Base-by-base conservation (phyloP, 192 early-diverging fungal species). In the Phlyctochytrium bullatum region DNA sequence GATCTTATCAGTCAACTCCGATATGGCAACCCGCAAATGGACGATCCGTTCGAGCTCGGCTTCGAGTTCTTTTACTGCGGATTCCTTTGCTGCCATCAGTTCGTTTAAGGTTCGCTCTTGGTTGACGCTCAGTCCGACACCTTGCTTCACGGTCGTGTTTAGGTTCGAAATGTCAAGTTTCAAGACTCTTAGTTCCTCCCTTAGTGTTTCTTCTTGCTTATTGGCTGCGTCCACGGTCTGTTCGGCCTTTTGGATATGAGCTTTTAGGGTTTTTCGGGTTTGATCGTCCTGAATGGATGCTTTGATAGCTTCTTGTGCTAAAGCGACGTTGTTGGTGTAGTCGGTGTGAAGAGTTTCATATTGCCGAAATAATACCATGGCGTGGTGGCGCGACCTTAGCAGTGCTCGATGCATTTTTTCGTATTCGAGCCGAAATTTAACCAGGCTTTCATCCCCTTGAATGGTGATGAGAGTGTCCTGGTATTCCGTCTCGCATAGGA, bases 1-100 rank as follows among this genome's bases (percentile, higher is more conserved):
- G 47, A 87, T 85, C 56, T 77, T 76, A 25, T 87, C 86, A 3
- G 84, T 69, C 6, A 84, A 66, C 23, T 83, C 75, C 1, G 76
- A 61, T 47, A 87, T 78, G 36, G 51, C 36, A 36, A 78, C 75
- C 23, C 86, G 67, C 27, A 87, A 58, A 16, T 67, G 67, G 20
- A 81, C 82, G 62, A 87, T 87, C 51, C 78, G 77, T 36, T 83
- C 80, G 31, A 87, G 73, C 75, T 87, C 85, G n/a, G 61, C 61
- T 47, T 87, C 86, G 12, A 87, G 67, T 36, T 87, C 86, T 40
- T 78, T 77, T 1, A 66, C 71, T 0, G 76, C 58, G 56, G 78
- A 74, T 61, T 87, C 86, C 67, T 87, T 87, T n/a, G 73, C 60
- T 17, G 67, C 61, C 30, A 84, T 68, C 27, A 87, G 72, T 50